A percentile compares a stretch with the other conserved stretches of the same genome.
phyloP scores from a whole-genome alignment of 1,139 yeast species.

The Scheffersomyces quercinus region DNA sequence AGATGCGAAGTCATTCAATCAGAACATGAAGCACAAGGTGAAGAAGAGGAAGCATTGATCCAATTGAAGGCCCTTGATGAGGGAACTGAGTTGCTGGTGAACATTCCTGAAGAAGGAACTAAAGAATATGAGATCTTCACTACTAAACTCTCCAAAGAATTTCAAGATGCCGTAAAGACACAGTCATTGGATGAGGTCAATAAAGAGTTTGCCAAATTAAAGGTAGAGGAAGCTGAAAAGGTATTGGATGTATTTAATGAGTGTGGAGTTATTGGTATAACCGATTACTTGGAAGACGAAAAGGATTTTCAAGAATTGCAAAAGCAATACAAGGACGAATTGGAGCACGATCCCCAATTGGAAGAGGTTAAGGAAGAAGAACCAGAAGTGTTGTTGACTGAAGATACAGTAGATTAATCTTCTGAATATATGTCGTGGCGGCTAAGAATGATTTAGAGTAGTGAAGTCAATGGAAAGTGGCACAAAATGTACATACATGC shows the following conservation, averaged over 20 bases:
- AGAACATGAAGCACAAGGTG: constrained; percentile 34
- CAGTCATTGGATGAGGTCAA: constrained; percentile 77
- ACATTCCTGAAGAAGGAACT: constrained; percentile 61
- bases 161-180: constrained; percentile 77
- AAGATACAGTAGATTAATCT: background rate
- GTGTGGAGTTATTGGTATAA: constrained; percentile 80
- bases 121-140: constrained; percentile 54
- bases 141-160: constrained; percentile 55
- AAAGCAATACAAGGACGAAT: constrained; percentile 20
- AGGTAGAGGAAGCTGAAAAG: constrained; percentile 77
- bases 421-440: background rate
- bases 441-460: too few species aligned
- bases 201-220: constrained; percentile 74
- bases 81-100: constrained; percentile 69
- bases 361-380: constrained; percentile 5
- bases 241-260: constrained; percentile 73
- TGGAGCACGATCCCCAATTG: constrained; percentile 9
- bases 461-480: too few species aligned
- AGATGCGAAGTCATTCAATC: constrained; percentile 69
- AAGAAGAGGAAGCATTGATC: constrained; percentile 72
- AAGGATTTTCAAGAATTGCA: constrained; percentile 25
- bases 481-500: too few species aligned
- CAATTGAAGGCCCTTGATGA: constrained; percentile 91
- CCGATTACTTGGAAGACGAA: constrained; percentile 32
- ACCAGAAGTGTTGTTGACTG: background rate